Evolutionary conservation across 345 rosid species (phyloP).

Genomic region (Euphorbia tirucalli): DNA sequence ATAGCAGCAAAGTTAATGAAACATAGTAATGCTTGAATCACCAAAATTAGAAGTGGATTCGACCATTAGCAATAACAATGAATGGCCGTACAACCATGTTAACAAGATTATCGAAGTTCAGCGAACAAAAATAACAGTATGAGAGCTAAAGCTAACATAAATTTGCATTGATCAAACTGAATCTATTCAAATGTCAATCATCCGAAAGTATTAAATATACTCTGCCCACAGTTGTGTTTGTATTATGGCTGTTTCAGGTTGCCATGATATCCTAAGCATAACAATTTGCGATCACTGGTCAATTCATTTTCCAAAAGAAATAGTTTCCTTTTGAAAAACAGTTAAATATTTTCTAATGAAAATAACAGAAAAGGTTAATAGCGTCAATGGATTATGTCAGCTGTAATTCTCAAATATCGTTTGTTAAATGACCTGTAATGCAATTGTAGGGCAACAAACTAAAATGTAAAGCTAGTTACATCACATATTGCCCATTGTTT

Average conservation of each 20-base stretch:
- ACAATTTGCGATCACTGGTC: background rate
- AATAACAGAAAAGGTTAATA: background rate
- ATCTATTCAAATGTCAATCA: constrained; percentile 1
- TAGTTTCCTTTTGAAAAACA: background rate
- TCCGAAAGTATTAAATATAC: background rate
- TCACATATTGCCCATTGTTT: background rate
- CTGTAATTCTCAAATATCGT: constrained; percentile 3
- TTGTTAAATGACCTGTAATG: background rate
- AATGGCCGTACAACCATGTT: background rate
- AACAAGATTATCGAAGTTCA: background rate
- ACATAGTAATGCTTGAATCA: too few relatives aligned
- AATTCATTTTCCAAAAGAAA: background rate
- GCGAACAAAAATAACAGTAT: background rate
- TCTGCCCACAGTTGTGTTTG: background rate
- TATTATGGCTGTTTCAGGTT: background rate
- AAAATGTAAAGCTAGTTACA: background rate
- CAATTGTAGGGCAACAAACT: background rate
- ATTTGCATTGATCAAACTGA: constrained; percentile 12
- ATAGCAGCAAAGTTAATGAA: background rate
- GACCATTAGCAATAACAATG: background rate
- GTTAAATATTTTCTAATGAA: background rate
- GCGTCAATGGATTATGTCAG: background rate
- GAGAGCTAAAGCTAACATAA: background rate
- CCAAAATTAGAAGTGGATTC: constrained; percentile 7
- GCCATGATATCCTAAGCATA: background rate